Conservation (phyloP, 1,284 basidiomycete species). For the Melanopsichium pennsylvanicum region DNA sequence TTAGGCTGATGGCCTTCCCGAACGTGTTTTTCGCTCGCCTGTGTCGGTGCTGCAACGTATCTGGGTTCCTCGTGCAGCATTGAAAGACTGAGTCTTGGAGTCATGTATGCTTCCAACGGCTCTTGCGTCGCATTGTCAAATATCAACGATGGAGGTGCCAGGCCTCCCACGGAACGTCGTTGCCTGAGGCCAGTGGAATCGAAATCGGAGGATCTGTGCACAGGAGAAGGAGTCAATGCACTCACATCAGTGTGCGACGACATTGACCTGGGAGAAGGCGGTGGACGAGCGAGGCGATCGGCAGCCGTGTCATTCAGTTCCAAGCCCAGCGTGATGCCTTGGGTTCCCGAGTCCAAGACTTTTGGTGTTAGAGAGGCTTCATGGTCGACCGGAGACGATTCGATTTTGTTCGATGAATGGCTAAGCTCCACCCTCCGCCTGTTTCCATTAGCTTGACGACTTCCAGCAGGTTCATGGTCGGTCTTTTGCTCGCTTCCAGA, state of each 20-base stretch:
- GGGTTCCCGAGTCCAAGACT: not conserved
- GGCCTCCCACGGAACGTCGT: not conserved
- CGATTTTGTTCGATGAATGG: not conserved
- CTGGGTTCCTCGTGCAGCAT: conserved; percentile 17
- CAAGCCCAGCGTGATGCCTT: not conserved
- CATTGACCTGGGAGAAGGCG: conserved; percentile 5
- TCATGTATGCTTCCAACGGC: conserved; percentile 20
- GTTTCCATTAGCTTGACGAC: not conserved
- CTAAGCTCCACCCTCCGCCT: conserved; percentile 5
- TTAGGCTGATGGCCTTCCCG: no score
- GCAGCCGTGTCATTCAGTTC: not conserved
- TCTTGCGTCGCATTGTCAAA: conserved; percentile 13
- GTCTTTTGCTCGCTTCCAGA: conserved; percentile 1
- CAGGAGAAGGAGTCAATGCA: not conserved
- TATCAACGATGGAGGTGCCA: conserved; percentile 13
- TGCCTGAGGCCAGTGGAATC: not conserved
- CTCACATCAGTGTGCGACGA: not conserved
- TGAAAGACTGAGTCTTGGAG: conserved; percentile 14
- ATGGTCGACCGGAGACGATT: not conserved
- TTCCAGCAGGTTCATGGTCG: not conserved
- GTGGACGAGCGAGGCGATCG: conserved; percentile 7
- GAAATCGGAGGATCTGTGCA: not conserved
- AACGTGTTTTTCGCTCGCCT: no score
- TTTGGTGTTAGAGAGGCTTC: conserved; percentile 8
- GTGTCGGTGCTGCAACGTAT: not conserved